Percentiles rank a stretch among this genome's conserved stretches.
These are phyloP conservation scores for Cairneyella variabilis DNA, from an alignment of 495 filamentous ascomycete genomes.

Conservation along the genomic window DNA sequence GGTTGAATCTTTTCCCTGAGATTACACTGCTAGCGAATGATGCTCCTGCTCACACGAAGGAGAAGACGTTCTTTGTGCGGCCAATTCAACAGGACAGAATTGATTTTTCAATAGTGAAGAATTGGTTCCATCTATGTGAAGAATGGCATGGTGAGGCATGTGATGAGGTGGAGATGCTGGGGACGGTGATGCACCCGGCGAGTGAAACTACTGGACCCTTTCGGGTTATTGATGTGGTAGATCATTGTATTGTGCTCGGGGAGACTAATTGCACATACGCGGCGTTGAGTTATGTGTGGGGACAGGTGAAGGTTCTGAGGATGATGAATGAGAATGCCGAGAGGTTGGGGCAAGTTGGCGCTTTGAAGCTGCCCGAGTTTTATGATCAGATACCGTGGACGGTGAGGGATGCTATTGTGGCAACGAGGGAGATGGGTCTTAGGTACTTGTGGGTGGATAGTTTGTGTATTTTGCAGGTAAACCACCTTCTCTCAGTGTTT, in stretches of 20 bases:
- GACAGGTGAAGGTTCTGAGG: not conserved
- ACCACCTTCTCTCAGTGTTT: too few relatives aligned
- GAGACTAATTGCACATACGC: not conserved
- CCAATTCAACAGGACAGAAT: not conserved
- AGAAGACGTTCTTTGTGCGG: not conserved
- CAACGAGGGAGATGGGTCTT: conserved; percentile 15
- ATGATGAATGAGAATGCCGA: not conserved
- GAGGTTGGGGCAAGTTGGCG: not conserved
- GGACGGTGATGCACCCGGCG: not conserved
- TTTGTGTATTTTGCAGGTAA: conserved; percentile 23
- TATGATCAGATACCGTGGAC: conserved; percentile 28
- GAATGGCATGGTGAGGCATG: not conserved
- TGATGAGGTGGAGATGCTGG: not conserved
- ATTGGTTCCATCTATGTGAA: not conserved
- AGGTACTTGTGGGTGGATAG: conserved; percentile 30
- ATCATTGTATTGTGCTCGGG: not conserved
- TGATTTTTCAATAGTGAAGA: not conserved
- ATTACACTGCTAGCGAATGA: not conserved
- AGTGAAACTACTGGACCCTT: not conserved
- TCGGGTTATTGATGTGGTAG: not conserved
- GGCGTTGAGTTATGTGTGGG: too few relatives aligned
- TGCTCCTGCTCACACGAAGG: not conserved
- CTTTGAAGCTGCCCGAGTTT: not conserved
- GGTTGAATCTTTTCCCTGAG: not conserved
- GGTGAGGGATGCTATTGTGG: conserved; percentile 40